phyloP scores from a whole-genome alignment of 1,139 yeast genomes.

The Saccharomycopsis hybrid region DNA sequence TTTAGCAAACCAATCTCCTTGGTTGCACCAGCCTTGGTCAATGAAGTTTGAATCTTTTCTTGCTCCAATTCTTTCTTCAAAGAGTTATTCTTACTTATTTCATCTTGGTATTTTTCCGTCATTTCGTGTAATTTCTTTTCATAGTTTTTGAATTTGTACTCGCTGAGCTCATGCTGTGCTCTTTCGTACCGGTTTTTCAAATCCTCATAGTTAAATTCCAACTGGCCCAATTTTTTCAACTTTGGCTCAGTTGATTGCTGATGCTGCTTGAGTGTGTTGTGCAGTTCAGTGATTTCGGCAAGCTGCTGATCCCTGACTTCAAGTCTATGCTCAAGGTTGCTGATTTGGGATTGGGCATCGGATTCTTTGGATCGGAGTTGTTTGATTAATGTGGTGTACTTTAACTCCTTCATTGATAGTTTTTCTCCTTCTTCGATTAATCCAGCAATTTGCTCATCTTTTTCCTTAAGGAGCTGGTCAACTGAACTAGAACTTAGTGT shows the following conservation, averaged over 20 bases:
- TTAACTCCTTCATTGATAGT: conserved; percentile 67
- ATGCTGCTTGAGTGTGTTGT: conserved; percentile 23
- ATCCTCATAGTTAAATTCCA: conserved; percentile 24
- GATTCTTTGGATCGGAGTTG: conserved; percentile 47
- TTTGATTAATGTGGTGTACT: conserved; percentile 61
- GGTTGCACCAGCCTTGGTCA: conserved; percentile 35
- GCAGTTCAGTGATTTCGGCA: conserved; percentile 23
- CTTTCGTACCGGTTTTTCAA: conserved; percentile 22
- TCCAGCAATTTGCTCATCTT: conserved; percentile 50
- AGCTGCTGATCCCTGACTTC: conserved; percentile 32
- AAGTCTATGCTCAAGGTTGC: conserved; percentile 24
- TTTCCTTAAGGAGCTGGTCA: conserved; percentile 34
- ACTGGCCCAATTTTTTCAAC: conserved; percentile 26
- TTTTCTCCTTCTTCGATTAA: conserved; percentile 75
- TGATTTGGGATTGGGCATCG: conserved; percentile 35
- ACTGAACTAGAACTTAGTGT: background rate
- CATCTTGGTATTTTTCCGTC: conserved; percentile 33
- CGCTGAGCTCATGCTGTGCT: conserved; percentile 20
- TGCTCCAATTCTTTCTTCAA: conserved; percentile 37
- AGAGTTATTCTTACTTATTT: conserved; percentile 29
- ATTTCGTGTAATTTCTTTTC: conserved; percentile 38
- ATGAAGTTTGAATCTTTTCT: conserved; percentile 31
- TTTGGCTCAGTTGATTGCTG: conserved; percentile 27
- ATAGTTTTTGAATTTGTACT: conserved; percentile 30
- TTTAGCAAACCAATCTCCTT: conserved; percentile 27